Base-by-base conservation (phyloP, 805 yeast genomes). In the Candida takata region DNA sequence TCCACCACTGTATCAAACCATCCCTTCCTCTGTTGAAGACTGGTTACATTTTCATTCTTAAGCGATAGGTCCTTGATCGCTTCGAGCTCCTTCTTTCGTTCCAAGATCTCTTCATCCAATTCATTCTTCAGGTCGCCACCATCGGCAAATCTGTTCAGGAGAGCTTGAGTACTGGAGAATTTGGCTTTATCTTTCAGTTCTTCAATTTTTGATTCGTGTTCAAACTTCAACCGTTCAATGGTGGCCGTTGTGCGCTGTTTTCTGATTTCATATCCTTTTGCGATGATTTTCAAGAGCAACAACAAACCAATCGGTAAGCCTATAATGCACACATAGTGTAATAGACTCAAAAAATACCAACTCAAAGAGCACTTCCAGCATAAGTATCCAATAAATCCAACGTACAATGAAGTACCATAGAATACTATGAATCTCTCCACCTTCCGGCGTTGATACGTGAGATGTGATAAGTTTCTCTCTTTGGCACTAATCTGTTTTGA, bases 111-210 rank as follows among this genome's bases (percentile, higher is more conserved):
- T 26, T 62, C 65, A 29, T 69, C 71, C 45, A 72, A 56, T 23
- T 57, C 48, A 32, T 65, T 61, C 49, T 63, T 51, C 19, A 65
- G 60, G 50, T 72, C 77, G 33, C 64, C 70, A 12, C 81, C 84
- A 26, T 60, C 55, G 8, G 70, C 61, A 45, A 73, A 87, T 49
- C 87, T 68, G 34, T 70, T 72, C 29, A 88, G 61, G 31, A 88
- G 65, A n/a, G 81, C 77, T 56, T 77, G 78, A 1, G 95, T 84
- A 11, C 79, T 69, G 48, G 81, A 72, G 56, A 76, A 90, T 45
- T 84, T 81, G 12, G 95, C 83, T 50, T 74, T 68, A 38, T 70
- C 65, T 57, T 84, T 84, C 57, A 83, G 63, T 42, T 77, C 83
- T 16, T 79, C 82, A 33, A 83, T 67, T 52, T 77, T 76, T 18